Evolutionary conservation across 139 green algal species (phyloP).

Genomic region (Chlamydomonas schloesseri): DNA sequence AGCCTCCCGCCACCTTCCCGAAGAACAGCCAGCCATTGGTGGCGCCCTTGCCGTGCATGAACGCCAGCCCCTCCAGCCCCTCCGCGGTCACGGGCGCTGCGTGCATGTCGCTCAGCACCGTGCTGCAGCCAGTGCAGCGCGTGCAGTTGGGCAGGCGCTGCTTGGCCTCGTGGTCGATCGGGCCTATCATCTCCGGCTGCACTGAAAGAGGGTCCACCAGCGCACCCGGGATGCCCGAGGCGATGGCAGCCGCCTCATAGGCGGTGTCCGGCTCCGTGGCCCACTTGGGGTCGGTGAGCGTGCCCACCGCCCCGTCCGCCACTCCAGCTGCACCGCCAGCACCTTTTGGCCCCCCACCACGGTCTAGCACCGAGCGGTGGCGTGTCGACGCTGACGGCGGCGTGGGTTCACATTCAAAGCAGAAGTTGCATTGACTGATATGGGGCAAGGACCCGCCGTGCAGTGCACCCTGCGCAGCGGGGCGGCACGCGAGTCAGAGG

Average conservation of each 20-base stretch:
- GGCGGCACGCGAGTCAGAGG: too few relatives aligned
- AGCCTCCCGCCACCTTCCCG: not conserved
- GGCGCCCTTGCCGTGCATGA: constrained; percentile 45
- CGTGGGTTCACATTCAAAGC: constrained; percentile 9
- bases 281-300: not conserved
- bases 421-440: constrained; percentile 28
- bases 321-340: too few relatives aligned
- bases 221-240: constrained; percentile 23
- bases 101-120: constrained; percentile 26
- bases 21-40: constrained; percentile 51
- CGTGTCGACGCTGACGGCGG: not conserved
- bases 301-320: too few relatives aligned
- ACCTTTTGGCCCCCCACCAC: not conserved
- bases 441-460: constrained; percentile 3
- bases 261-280: not conserved
- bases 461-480: too few relatives aligned
- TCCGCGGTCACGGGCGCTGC: not conserved
- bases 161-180: constrained; percentile 30
- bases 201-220: not conserved
- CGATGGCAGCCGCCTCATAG: not conserved
- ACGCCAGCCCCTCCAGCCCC: constrained; percentile 12
- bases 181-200: not conserved
- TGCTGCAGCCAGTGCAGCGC: constrained; percentile 13
- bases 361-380: not conserved
- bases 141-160: constrained; percentile 29